Conservation (phyloP, 1,284 basidiomycete species). For the Marasmius fiardii region DNA sequence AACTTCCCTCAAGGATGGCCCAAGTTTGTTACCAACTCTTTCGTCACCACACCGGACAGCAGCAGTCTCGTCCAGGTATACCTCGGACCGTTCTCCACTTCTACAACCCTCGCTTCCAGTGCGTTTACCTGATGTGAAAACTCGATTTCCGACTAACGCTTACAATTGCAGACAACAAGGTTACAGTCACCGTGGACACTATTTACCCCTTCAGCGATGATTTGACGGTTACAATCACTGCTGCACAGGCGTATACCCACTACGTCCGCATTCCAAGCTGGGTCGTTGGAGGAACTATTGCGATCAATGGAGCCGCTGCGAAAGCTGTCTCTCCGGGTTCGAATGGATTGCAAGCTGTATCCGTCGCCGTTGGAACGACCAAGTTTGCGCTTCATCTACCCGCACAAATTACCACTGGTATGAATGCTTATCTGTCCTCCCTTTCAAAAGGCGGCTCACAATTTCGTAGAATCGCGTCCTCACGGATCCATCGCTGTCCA, state of each 20-base stretch:
- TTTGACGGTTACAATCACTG: slow-evolving; percentile 46
- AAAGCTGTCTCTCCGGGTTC: slow-evolving; percentile 35
- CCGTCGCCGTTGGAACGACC: slow-evolving; percentile 41
- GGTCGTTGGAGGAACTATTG: slow-evolving; percentile 47
- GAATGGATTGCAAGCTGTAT: slow-evolving; percentile 46
- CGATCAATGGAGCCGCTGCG: slow-evolving; percentile 39
- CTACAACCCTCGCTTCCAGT: slow-evolving; percentile 41
- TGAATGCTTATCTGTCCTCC: neutral
- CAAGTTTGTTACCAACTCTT: slow-evolving; percentile 58
- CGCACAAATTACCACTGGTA: slow-evolving; percentile 46
- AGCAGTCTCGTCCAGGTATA: slow-evolving; percentile 51
- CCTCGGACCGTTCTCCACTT: slow-evolving; percentile 49
- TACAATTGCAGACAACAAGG: slow-evolving; percentile 34
- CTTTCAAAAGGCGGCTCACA: neutral
- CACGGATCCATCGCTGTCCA: slow-evolving; percentile 53
- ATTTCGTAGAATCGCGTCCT: slow-evolving; percentile 40
- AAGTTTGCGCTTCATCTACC: slow-evolving; percentile 44
- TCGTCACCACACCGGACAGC: slow-evolving; percentile 47
- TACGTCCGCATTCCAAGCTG: slow-evolving; percentile 55
- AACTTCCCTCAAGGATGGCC: slow-evolving; percentile 62
- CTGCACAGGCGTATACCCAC: slow-evolving; percentile 47
- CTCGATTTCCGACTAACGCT: neutral
- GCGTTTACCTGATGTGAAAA: slow-evolving; percentile 6
- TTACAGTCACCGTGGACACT: slow-evolving; percentile 47
- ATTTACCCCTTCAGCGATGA: slow-evolving; percentile 56